A percentile compares a stretch with the other conserved stretches of the same genome.
These are phyloP conservation scores for Casaregolazyma suthepensis DNA, from an alignment of 1,139 yeast species.

Conservation along the genomic window DNA sequence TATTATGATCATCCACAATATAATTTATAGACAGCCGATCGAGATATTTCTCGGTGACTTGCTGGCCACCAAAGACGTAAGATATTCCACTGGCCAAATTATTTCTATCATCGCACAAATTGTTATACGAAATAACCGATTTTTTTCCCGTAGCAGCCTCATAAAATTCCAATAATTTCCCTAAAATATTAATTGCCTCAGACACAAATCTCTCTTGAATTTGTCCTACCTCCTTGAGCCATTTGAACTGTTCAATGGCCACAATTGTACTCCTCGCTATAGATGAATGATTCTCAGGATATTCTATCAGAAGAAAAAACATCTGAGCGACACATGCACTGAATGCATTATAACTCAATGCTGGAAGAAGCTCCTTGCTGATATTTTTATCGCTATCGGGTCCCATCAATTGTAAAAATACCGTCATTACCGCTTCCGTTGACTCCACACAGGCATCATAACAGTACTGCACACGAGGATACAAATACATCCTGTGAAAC, in stretches of 20 bases:
- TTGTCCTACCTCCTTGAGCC: background rate
- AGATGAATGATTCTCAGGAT: constrained; percentile 6
- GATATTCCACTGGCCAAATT: constrained; percentile 7
- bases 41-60: constrained; percentile 8
- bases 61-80: constrained; percentile 7
- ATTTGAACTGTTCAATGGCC: constrained; percentile 4
- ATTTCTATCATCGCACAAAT: constrained; percentile 2
- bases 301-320: constrained; percentile 7
- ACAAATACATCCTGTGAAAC: constrained; percentile 4
- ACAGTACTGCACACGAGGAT: constrained; percentile 7
- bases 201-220: background rate
- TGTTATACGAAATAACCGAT: background rate
- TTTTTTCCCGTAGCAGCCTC: background rate
- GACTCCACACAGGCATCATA: constrained; percentile 7
- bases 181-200: constrained; percentile 5
- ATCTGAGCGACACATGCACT: constrained; percentile 9
- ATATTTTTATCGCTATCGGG: background rate
- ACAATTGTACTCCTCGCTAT: background rate
- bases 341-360: constrained; percentile 5
- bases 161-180: constrained; percentile 5
- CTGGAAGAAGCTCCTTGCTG: background rate
- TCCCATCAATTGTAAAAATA: background rate
- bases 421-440: background rate
- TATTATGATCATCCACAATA: constrained; percentile 1
- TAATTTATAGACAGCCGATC: constrained; percentile 7